A percentile compares a stretch with the other conserved stretches of the same genome.
phyloP scores from a whole-genome alignment of 1,139 yeast genomes.

The Groenewaldozyma auringiensis region DNA sequence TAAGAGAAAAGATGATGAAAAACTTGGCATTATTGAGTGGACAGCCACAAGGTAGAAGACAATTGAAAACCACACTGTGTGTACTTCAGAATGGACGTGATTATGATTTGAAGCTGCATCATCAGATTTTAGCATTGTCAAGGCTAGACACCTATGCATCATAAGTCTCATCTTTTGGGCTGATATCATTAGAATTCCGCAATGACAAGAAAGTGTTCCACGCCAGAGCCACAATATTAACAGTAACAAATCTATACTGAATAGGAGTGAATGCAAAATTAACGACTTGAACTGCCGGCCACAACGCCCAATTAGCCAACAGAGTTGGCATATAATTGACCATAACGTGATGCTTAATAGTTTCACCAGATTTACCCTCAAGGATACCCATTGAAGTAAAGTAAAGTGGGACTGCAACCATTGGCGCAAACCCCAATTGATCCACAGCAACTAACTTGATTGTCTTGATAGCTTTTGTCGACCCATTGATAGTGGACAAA shows the following conservation, averaged over 20 bases:
- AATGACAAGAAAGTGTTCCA: constrained; percentile 80
- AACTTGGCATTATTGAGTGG: background rate
- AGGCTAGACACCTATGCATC: background rate
- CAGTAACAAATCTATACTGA: constrained; percentile 57
- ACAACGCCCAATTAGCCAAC: constrained; percentile 67
- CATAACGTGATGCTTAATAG: constrained; percentile 22
- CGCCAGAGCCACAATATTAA: constrained; percentile 63
- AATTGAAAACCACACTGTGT: background rate
- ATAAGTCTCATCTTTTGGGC: background rate
- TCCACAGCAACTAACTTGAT: constrained; percentile 54
- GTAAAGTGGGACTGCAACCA: constrained; percentile 38
- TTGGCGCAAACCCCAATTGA: constrained; percentile 71
- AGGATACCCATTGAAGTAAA: constrained; percentile 58
- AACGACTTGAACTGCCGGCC: constrained; percentile 75
- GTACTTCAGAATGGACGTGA: background rate
- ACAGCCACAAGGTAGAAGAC: background rate
- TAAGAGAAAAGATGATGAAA: background rate
- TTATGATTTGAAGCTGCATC: constrained; percentile 1
- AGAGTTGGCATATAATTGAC: constrained; percentile 39
- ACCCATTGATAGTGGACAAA: constrained; percentile 45
- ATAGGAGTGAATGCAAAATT: constrained; percentile 71
- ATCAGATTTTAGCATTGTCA: background rate
- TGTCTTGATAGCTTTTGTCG: constrained; percentile 24
- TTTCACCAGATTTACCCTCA: constrained; percentile 41
- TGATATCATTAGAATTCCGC: constrained; percentile 30